Evolutionary conservation across 129 eudicot species (phyloP).

Genomic region (Chrysanthemum seticuspe): DNA sequence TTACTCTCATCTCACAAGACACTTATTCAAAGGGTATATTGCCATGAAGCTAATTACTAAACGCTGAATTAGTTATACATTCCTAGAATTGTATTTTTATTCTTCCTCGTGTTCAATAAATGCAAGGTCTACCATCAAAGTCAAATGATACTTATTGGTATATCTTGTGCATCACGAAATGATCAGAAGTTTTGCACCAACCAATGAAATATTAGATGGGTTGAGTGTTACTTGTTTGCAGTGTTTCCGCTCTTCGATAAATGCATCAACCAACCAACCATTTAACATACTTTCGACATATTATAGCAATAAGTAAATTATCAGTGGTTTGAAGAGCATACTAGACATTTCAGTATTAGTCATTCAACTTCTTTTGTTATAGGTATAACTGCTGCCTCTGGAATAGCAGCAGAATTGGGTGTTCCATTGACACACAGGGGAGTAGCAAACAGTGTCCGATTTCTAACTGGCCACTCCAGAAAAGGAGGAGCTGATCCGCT

Average conservation of each 20-base stretch:
- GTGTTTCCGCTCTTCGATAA: neutral
- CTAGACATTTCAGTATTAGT: slow-evolving; percentile 3
- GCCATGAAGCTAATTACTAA: neutral
- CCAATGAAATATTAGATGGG: no score
- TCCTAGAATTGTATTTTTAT: neutral
- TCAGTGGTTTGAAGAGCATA: neutral
- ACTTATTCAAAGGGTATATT: no score
- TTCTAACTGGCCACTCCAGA: slow-evolving; percentile 93
- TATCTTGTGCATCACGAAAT: neutral
- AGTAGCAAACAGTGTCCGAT: slow-evolving; percentile 89
- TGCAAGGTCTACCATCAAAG: neutral
- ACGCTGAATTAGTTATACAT: neutral
- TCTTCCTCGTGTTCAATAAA: neutral
- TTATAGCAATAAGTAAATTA: neutral
- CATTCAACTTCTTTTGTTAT: slow-evolving; percentile 19
- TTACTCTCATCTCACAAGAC: no score
- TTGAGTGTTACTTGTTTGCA: neutral
- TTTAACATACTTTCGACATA: neutral
- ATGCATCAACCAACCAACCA: no score
- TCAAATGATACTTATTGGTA: neutral
- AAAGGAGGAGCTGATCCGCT: slow-evolving; percentile 93
- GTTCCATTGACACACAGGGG: slow-evolving; percentile 97
- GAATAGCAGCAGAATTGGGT: slow-evolving; percentile 95
- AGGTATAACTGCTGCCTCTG: slow-evolving; percentile 99
- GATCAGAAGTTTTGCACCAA: neutral